Conservation (phyloP, 1,139 yeast species). For the Hyphopichia wangnamkhiaoensis region DNA sequence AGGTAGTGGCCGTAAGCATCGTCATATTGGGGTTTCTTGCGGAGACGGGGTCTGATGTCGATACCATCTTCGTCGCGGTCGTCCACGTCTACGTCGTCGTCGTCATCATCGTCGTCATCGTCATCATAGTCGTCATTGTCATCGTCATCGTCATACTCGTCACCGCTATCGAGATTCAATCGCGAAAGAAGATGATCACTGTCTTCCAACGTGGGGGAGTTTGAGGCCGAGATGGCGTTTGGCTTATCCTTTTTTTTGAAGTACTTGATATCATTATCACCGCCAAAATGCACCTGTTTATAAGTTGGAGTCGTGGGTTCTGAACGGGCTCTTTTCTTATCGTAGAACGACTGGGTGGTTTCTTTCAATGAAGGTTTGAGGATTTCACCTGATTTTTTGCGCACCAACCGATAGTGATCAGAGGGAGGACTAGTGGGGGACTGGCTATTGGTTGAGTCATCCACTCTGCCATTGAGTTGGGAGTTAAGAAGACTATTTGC, state of each 20-base stretch:
- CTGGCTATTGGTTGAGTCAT: background rate
- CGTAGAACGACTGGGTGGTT: conserved; percentile 25
- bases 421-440: conserved; percentile 5
- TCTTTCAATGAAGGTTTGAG: conserved; percentile 71
- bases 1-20: conserved; percentile 9
- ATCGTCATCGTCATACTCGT: conserved; percentile 22
- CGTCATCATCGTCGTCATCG: conserved; percentile 25
- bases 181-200: conserved; percentile 17
- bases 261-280: conserved; percentile 64
- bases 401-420: conserved; percentile 36
- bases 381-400: conserved; percentile 79
- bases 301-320: conserved; percentile 75
- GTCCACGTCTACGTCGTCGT: conserved; percentile 3
- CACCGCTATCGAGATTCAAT: conserved; percentile 13
- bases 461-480: conserved; percentile 3
- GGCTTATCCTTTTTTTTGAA: conserved; percentile 75
- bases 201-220: conserved; percentile 51
- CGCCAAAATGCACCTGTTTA: conserved; percentile 80
- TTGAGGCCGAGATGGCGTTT: conserved; percentile 66
- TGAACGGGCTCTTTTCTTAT: conserved; percentile 52
- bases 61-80: conserved; percentile 6
- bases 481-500: conserved; percentile 32
- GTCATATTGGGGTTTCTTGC: no score
- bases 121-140: conserved; percentile 22
- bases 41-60: no score